These are phyloP conservation scores for Fragaria iinumae DNA, from an alignment of 306 rosid genomes.

Conservation along the genomic window DNA sequence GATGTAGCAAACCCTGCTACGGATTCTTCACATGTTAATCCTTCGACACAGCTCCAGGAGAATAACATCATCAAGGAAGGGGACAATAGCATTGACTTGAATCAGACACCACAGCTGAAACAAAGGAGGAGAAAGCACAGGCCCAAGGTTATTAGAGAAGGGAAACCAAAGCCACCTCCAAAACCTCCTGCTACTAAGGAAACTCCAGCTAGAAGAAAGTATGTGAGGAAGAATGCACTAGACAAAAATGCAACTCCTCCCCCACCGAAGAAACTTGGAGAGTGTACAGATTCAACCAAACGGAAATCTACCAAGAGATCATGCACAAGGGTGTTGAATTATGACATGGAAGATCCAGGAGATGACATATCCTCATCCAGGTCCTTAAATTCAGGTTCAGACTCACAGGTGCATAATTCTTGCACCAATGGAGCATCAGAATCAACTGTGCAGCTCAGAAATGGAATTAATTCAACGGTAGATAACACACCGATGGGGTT, in stretches of 20 bases:
- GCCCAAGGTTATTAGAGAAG: slow-evolving; percentile 81
- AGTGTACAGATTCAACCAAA: slow-evolving; percentile 27
- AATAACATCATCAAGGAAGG: slow-evolving; percentile 35
- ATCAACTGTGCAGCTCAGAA: slow-evolving; percentile 22
- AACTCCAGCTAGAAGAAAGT: slow-evolving; percentile 41
- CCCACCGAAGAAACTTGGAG: slow-evolving; percentile 25
- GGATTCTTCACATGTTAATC: slow-evolving; percentile 34
- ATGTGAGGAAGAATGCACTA: slow-evolving; percentile 40
- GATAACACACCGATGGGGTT: slow-evolving; percentile 26
- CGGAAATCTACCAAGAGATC: slow-evolving; percentile 34
- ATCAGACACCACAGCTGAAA: slow-evolving; percentile 50
- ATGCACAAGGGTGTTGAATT: slow-evolving; percentile 54
- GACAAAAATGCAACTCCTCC: slow-evolving; percentile 35
- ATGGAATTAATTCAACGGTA: slow-evolving; percentile 23
- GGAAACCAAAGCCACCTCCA: slow-evolving; percentile 52
- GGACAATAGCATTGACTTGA: slow-evolving; percentile 27
- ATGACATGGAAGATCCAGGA: slow-evolving; percentile 39
- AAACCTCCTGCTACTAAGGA: slow-evolving; percentile 44
- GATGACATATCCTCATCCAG: slow-evolving; percentile 33
- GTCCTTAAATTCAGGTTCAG: slow-evolving; percentile 16
- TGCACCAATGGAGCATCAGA: slow-evolving; percentile 17
- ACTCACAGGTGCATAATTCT: slow-evolving; percentile 1
- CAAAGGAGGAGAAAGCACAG: slow-evolving; percentile 67
- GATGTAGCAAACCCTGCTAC: slow-evolving; percentile 28
- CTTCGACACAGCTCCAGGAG: slow-evolving; percentile 37